Evolutionary conservation across 2,329 filamentous ascomycete genomes (phyloP), one percentile per base, ranked within the genome.

Genomic region (Rasamsonia emersonii): DNA sequence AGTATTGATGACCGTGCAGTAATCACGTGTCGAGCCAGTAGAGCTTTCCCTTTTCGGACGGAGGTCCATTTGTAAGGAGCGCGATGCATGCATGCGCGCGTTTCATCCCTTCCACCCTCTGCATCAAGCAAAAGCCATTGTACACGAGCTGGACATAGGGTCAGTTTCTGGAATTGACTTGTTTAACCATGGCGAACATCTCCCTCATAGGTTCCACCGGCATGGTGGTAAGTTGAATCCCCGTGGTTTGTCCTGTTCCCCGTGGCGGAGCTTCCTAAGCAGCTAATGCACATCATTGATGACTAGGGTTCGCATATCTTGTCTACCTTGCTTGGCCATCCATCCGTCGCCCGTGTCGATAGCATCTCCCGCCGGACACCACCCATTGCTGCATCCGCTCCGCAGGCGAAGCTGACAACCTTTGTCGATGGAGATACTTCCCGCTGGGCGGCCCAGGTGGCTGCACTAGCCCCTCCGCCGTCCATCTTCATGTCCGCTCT

Each of bases 401-500:
- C 69, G 33, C 62, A 70, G 42, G 59, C 68, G 33, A 82, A 80
- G 44, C 72, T 89, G 40, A 67, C 72, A 32, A 69, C 78, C n/a
- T 63, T 82, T 43, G 59, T 81, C 47, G 77, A 82, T 16, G 43
- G 71, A 44, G 82, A 93, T 55, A 77, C 75, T 1, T 56, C 72
- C 5, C 69, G 72, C 51, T 95, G 86, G 88, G 61, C 75, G 2
- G 44, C 66, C 7, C 62, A 71, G 44, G 70, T 91, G 29, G 51
- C 67, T 5, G 58, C 64, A 19, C 59, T 82, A 27, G 51, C 62
- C 0, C 73, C 78, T 0, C 40, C 66, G 0, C 77, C 82, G 0
- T 54, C 65, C 1, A 65, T 82, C 42, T 79, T 91, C 62, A 77
- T 89, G 62, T 86, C 82, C 2, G 75, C 75, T 1, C 71, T 95